Base-by-base conservation (phyloP, 2,329 filamentous ascomycete genomes). In the Stachybotrys chartarum region DNA sequence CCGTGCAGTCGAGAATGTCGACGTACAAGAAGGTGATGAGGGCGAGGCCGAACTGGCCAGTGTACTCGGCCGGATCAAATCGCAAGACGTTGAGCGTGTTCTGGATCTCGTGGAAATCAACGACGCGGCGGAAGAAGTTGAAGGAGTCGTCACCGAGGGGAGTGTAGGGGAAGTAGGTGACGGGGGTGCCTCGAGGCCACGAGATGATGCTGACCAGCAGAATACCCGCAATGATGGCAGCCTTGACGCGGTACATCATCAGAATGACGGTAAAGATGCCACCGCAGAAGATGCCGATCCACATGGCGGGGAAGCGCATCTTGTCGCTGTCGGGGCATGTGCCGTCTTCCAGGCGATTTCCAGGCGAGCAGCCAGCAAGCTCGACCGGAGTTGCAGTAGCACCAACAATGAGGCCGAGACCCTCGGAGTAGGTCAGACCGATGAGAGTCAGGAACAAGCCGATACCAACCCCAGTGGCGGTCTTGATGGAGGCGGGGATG, bases 11-110 rank as follows among this genome's bases (percentile, higher is more conserved):
- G 49, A 96, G 82, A 58, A 96, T 93, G 65, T 96, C 91, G 60
- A 95, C 90, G 65, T 96, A 95, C 24, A 95, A 78, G 74, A 96
- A 95, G 3, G 91, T 95, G 69, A 95, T 86, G 60, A 95, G 84
- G 0, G 91, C 91, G 52, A 94, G 78, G 31, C 87, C 88, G 65
- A 95, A 95, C 65, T 94, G 86, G 4, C 83, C 83, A 11, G 87
- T 85, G 56, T 90, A 84, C 5, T 77, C 77, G 7, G 78, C 73
- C 30, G 95, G 76, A 62, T 88, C 75, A 86, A 89, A 96, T 56
- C 90, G 75, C 66, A 91, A 88, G 1, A 86, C 90, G 39, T 78
- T 80, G 14, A 95, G 78, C 5, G 82, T 85, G 51, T 81, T 79
- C 58, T 79, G 68, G 66, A 96, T 95, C 6, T 84, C 81, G 66